phyloP scores from a whole-genome alignment of 73 alveolate genomes.

The Paramecium pentaurelia region DNA sequence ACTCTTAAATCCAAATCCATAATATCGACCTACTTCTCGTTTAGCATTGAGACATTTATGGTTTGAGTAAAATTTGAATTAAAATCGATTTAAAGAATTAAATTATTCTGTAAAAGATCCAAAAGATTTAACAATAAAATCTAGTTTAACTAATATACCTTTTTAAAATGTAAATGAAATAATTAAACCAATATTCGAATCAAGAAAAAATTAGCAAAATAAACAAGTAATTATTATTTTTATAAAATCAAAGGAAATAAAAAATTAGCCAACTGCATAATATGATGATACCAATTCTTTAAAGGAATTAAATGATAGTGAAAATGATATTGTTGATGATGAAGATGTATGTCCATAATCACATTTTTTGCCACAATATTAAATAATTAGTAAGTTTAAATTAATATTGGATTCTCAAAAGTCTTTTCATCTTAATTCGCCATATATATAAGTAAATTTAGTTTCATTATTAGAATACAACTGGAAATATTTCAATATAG shows the following conservation, averaged over 20 bases:
- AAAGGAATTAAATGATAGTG: neutral
- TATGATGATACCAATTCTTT: neutral
- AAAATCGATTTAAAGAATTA: neutral
- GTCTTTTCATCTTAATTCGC: neutral
- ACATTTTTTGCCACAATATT: neutral
- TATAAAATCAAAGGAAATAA: neutral
- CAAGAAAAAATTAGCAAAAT: neutral
- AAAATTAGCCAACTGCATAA: neutral
- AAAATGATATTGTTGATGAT: neutral
- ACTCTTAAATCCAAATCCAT: conserved; percentile 40
- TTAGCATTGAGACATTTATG: conserved; percentile 51
- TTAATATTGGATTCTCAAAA: neutral
- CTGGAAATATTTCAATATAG: neutral
- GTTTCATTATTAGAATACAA: neutral
- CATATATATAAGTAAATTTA: neutral
- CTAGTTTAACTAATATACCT: neutral
- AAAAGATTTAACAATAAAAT: neutral
- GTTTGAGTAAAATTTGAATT: neutral
- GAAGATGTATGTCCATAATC: neutral
- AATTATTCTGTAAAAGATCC: neutral
- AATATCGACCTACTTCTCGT: conserved; percentile 31
- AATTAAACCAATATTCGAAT: neutral
- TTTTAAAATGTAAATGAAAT: neutral
- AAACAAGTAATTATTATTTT: neutral
- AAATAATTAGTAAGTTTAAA: neutral